These are phyloP conservation scores for Breviolum minutum DNA, from an alignment of 73 alveolate species.

Conservation along the genomic window DNA sequence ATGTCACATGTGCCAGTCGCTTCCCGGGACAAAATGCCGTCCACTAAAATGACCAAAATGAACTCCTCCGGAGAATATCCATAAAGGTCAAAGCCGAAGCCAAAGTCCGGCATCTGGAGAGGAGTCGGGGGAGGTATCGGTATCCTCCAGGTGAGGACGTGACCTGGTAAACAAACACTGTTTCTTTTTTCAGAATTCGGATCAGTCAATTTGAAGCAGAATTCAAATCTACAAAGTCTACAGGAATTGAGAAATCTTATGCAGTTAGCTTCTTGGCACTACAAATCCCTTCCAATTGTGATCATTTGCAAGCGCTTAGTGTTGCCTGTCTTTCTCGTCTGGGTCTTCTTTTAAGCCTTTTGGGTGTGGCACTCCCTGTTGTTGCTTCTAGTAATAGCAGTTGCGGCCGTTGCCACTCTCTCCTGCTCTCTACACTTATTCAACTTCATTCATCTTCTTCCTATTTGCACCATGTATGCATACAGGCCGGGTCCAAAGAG, in stretches of 20 bases:
- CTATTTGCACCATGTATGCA: background rate
- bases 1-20: background rate
- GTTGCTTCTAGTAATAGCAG: too few relatives aligned
- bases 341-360: background rate
- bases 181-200: too few relatives aligned
- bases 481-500: too few relatives aligned
- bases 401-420: too few relatives aligned
- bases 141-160: too few relatives aligned
- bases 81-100: conserved; percentile 37
- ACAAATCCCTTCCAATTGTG: background rate
- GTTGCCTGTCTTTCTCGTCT: too few relatives aligned
- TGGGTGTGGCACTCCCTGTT: too few relatives aligned
- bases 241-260: too few relatives aligned
- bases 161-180: too few relatives aligned
- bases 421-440: background rate
- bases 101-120: background rate
- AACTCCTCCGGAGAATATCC: conserved; percentile 2
- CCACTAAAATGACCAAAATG: background rate
- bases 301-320: background rate
- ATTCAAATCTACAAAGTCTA: too few relatives aligned
- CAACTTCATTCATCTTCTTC: background rate
- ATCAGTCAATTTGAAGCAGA: too few relatives aligned
- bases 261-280: too few relatives aligned
- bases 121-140: background rate
- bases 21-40: background rate